These are phyloP conservation scores for Hermanozyma aechmeae DNA, from an alignment of 805 yeast genomes.

Conservation along the genomic window DNA sequence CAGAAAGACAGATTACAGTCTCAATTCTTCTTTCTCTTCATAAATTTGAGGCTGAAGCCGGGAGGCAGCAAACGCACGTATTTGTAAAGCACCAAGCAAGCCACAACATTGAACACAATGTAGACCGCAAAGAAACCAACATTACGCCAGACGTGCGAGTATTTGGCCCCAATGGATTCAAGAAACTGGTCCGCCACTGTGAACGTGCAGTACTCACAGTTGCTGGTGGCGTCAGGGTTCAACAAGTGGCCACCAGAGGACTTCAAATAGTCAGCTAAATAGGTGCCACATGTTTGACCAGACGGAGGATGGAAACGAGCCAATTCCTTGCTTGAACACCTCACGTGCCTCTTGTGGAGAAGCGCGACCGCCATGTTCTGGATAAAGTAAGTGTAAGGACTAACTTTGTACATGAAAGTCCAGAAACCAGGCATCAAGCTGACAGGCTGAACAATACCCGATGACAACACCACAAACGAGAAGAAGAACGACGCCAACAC, in stretches of 20 bases:
- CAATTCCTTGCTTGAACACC: neutral
- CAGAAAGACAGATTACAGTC: too few species aligned
- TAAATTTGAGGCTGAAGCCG: too few species aligned
- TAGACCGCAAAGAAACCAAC: neutral
- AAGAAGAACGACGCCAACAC: conserved; percentile 35
- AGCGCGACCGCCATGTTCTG: neutral
- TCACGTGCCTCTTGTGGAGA: neutral
- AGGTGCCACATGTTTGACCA: neutral
- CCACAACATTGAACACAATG: neutral
- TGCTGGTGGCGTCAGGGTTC: neutral
- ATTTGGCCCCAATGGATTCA: neutral
- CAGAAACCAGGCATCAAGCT: neutral
- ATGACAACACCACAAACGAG: neutral
- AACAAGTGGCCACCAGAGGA: neutral
- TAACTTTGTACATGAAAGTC: neutral
- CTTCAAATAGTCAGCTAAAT: neutral
- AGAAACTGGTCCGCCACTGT: neutral
- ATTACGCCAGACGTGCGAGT: neutral
- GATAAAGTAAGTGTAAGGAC: neutral
- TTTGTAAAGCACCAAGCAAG: neutral
- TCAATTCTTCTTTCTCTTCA: too few species aligned
- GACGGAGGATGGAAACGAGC: neutral
- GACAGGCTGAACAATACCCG: neutral
- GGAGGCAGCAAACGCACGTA: neutral
- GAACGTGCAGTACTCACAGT: neutral